Base-by-base conservation (phyloP, 2,329 filamentous ascomycete species). In the Basipetospora chlamydospora region DNA sequence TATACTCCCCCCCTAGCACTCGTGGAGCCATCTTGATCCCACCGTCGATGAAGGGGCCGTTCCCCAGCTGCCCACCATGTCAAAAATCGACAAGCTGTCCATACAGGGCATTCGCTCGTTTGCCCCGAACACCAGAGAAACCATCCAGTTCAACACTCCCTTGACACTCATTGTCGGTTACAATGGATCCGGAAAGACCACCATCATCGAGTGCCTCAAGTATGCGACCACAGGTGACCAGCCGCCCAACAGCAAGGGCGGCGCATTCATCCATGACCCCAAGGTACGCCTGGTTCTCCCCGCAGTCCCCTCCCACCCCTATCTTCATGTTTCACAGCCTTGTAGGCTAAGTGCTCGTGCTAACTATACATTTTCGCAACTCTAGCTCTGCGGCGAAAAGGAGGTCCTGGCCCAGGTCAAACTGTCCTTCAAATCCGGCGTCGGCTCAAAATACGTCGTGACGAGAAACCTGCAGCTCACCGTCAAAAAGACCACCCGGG, bases 131-230 rank as follows among this genome's bases (percentile, higher is more conserved):
- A 65, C 70, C 41, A 70, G 70, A 44, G 82, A 95, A 59, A 79
- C 73, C 26, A 93, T 96, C 43, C 70, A 80, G 47, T 96, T 98
- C 56, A 77, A 86, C 45, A 80, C 83, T 1, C 92, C 90, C 18
- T 69, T 98, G 39, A 98, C 90, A 10, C 70, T 98, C 43, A 98
- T 98, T 47, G 92, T 98, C 40, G 90, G 90, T 40, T 84, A 86
- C 59, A 98, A 98, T 62, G 90, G 90, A 38, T 96, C 88, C 1
- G 90, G 90, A 43, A 98, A 98, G 63, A 98, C 90, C 8, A 96
- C 90, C 40, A 94, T 98, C 52, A 98, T 98, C 58, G 90, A 98
- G 58, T 93, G 86, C 55, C 80, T 98, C 51, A 95, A 95, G 54
- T 98, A 95, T 75, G 87, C 84, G 36, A 95, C 92, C 13, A 95